Conservation (phyloP, 371 early-diverging fungal genomes). For the Haplosporangium sp. region DNA sequence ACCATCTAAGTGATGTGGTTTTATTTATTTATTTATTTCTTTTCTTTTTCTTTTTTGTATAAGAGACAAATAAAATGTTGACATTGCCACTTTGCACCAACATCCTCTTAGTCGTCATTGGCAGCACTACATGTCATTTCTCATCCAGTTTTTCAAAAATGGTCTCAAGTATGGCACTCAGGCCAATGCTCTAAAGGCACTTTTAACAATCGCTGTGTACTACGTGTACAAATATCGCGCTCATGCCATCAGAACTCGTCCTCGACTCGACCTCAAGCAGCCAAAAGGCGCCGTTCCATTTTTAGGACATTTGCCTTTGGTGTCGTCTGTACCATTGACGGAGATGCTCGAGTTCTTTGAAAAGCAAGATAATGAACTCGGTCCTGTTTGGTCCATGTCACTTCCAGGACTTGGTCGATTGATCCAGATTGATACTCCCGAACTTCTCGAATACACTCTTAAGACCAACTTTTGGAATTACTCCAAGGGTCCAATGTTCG, state of each 20-base stretch:
- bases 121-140: not conserved
- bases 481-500: constrained; percentile 18
- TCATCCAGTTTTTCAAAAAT: not conserved
- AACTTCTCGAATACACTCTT: constrained; percentile 27
- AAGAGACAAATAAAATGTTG: too few species aligned
- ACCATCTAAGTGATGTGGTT: too few species aligned
- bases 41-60: too few species aligned
- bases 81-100: too few species aligned
- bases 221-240: constrained; percentile 5
- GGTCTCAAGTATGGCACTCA: not conserved
- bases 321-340: constrained; percentile 17
- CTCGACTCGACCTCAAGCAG: constrained; percentile 17
- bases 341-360: constrained; percentile 29
- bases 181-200: constrained; percentile 1
- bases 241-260: constrained; percentile 22
- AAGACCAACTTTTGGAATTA: constrained; percentile 35
- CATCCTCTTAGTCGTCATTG: too few species aligned
- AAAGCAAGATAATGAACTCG: constrained; percentile 19
- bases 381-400: constrained; percentile 37
- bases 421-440: constrained; percentile 33
- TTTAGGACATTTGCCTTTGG: constrained; percentile 8
- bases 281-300: constrained; percentile 16
- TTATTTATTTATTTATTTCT: too few species aligned
- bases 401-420: constrained; percentile 27
- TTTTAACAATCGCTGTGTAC: not conserved